Evolutionary conservation across 2,329 filamentous ascomycete species (phyloP), one percentile per base, ranked within the genome.

Genomic region (Amphichorda felina): DNA sequence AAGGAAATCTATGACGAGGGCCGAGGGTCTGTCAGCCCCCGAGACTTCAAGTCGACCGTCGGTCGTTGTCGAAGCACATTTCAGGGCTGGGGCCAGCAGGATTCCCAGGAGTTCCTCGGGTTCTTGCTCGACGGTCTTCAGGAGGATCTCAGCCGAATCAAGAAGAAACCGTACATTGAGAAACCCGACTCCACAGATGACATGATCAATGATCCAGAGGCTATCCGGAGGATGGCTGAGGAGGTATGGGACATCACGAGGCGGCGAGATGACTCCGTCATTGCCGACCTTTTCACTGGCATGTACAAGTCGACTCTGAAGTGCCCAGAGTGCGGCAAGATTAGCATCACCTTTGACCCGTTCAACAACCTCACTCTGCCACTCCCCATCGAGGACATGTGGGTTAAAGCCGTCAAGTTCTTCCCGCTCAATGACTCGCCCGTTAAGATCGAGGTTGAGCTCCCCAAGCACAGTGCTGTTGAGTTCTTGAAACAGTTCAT

Each of bases 281-380:
- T 95, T 45, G 89, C 86, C 38, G 91, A 98, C 53, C 69, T 98
- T 9, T 98, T 98, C 56, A 93, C 86, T 16, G 91, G 91, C 43
- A 86, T 96, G 71, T 98, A 96, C 71, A 95, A 96, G 63, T 96
- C 93, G 30, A 96, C 89, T 1, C 72, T 98, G 43, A 81, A 91
- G 43, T 98, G 91, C 51, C 91, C 91, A 0, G 73, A 72, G 7
- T 98, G 91, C 55, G 72, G 81, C 46, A 98, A 96, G 61, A 82
- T 96, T 58, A 95, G 88, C 71, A 94, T 98, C 48, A 96, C 91
- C 0, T 98, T 98, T 51, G 91, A 98, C 54, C 91, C 91, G 1
- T 98, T 94, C 66, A 95, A 87, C 56, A 91, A 93, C 44, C 63
- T 98, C 40, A 95, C 91, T 0, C 64, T 98, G 17, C 91, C 93